Base-by-base conservation (phyloP, 768 basidiomycete genomes). In the Amanita inopinata region DNA sequence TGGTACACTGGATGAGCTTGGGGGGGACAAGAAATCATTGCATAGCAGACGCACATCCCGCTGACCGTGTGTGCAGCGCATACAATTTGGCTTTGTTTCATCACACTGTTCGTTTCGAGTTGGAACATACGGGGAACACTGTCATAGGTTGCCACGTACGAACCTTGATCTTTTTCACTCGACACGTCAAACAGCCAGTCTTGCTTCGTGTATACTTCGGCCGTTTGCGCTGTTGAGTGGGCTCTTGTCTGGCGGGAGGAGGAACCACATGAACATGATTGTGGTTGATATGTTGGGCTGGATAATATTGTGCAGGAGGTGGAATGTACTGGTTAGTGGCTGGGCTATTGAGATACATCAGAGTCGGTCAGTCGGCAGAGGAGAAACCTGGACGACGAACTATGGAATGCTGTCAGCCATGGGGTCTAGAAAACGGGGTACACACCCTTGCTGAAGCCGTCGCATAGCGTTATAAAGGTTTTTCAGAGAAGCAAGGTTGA, bases 141-240 rank as follows among this genome's bases (percentile, higher is more conserved):
- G n/a, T 30, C 38, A 34, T 18, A n/a, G 30, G 14, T 24, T 41
- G 25, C 27, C 42, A 42, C n/a, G n/a, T n/a, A 56, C 72, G 41
- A 49, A 86, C 87, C 76, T 96, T 96, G 56, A 97, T 89, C 71
- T 94, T 88, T 71, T 93, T 92, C 49, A 79, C 76, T 53, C 92
- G 76, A 72, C 92, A 97, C 32, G 88, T 92, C 57, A 94, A 65
- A 58, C 92, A 97, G 17, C 92, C 92, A 1, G 90, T 91, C 67
- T 94, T 92, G 63, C 86, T 89, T 53, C 92, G 76, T 49, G 87
- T 90, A 53, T 93, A 93, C 69, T 96, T 96, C 37, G 87, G 88
- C 25, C 87, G 81, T 58, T 87, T 88, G 46, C 86, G 74, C 53
- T 72, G 43, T 20, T 44, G 69, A 11, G 68, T 54, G 18, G 69